A percentile compares a stretch with the other conserved stretches of the same genome.
These are phyloP conservation scores for Pseudocercospora vitis DNA, from an alignment of 2,329 filamentous ascomycete species.

Conservation along the genomic window DNA sequence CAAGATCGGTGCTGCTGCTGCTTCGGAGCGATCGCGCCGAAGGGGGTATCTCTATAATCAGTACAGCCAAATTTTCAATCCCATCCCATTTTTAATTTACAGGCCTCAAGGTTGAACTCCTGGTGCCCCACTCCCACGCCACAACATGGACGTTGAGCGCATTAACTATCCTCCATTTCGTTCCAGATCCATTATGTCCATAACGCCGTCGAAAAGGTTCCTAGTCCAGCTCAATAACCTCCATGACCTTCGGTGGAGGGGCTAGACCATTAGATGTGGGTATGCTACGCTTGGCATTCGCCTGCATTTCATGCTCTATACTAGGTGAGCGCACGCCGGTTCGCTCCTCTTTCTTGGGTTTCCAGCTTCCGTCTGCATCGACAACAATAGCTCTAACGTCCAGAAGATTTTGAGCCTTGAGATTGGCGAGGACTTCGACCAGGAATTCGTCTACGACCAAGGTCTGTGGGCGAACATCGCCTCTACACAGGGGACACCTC, in stretches of 20 bases:
- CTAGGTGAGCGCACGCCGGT: slow-evolving; percentile 32
- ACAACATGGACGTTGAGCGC: no score
- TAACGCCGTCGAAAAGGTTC: not conserved
- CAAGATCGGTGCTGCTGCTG: no score
- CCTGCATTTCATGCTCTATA: slow-evolving; percentile 30
- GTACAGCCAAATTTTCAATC: not conserved
- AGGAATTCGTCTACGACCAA: slow-evolving; percentile 76
- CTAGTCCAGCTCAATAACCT: slow-evolving; percentile 31
- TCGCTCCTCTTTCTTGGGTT: slow-evolving; percentile 32
- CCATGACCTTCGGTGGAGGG: slow-evolving; percentile 15
- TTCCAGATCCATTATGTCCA: no score
- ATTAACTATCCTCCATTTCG: not conserved
- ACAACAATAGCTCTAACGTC: slow-evolving; percentile 63
- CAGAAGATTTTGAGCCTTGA: slow-evolving; percentile 38
- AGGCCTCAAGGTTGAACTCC: no score
- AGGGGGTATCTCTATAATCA: not conserved
- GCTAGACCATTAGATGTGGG: slow-evolving; percentile 6
- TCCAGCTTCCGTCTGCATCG: slow-evolving; percentile 65
- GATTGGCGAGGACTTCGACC: slow-evolving; percentile 56
- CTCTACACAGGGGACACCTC: slow-evolving; percentile 81
- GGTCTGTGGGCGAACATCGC: slow-evolving; percentile 71
- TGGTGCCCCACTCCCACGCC: no score
- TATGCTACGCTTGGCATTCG: slow-evolving; percentile 7
- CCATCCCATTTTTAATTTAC: no score
- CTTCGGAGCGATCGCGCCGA: no score